Evolutionary conservation across 1,139 yeast genomes (phyloP).

Genomic region (Magnusiomyces paraingens): DNA sequence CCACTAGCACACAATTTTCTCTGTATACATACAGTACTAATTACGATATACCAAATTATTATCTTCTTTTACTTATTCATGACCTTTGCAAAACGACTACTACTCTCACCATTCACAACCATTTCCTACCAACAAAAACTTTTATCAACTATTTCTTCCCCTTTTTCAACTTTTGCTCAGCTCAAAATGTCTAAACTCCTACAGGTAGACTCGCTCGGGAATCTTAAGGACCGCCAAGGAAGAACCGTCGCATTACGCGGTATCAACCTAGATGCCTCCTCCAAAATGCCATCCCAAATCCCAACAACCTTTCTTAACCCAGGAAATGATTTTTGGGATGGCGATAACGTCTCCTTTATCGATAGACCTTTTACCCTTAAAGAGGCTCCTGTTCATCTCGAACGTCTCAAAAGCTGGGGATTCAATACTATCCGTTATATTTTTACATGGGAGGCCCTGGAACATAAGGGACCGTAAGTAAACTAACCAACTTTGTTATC

Average conservation of each 20-base stretch:
- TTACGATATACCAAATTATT: no score
- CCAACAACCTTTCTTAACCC: conserved; percentile 19
- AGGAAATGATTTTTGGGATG: conserved; percentile 50
- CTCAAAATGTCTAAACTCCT: background rate
- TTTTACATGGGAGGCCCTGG: conserved; percentile 89
- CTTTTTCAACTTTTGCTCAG: no score
- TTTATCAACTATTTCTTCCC: no score
- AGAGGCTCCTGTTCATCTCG: conserved; percentile 64
- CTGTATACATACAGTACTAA: no score
- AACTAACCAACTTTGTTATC: background rate
- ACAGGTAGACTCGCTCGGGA: conserved; percentile 40
- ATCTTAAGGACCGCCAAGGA: conserved; percentile 50
- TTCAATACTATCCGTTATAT: conserved; percentile 71
- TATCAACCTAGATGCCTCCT: conserved; percentile 64
- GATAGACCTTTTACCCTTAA: conserved; percentile 74
- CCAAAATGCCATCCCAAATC: conserved; percentile 61
- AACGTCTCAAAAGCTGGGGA: conserved; percentile 71
- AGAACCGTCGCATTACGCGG: conserved; percentile 63
- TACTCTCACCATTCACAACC: no score
- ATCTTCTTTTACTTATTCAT: no score
- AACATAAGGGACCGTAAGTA: conserved; percentile 66
- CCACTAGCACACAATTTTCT: no score
- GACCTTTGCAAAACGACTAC: background rate
- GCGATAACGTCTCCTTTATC: conserved; percentile 69
- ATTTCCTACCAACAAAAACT: no score